phyloP scores from a whole-genome alignment of 2,329 filamentous ascomycete species.

The Fusarium protoensiforme region DNA sequence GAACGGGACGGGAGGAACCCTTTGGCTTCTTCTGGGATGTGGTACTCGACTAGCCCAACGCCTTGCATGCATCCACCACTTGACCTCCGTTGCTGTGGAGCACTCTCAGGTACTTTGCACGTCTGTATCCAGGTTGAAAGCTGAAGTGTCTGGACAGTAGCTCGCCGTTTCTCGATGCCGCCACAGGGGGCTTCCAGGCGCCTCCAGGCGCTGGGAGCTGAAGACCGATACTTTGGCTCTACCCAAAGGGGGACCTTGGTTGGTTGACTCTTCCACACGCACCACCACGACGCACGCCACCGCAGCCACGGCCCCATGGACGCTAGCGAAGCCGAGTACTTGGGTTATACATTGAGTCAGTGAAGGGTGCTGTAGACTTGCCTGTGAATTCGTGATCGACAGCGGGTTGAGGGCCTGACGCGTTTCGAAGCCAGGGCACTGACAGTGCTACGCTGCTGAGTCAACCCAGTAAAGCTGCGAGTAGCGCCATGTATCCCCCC shows the following conservation, averaged over 20 bases:
- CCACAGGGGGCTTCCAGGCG: constrained; percentile 4
- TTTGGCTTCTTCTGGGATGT: constrained; percentile 40
- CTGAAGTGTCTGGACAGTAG: constrained; percentile 26
- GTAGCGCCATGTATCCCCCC: constrained; percentile 31
- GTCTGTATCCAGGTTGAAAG: constrained; percentile 10
- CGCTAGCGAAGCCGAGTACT: constrained; percentile 37
- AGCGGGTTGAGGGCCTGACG: neutral
- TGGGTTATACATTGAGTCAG: constrained; percentile 4
- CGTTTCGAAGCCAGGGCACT: neutral
- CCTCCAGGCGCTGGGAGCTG: neutral
- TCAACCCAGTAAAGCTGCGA: neutral
- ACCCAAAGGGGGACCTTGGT: constrained; percentile 26
- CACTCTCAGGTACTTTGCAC: constrained; percentile 28
- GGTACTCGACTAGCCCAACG: constrained; percentile 42
- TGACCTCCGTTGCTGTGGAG: constrained; percentile 37
- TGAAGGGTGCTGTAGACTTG: neutral
- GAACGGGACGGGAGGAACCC: constrained; percentile 44
- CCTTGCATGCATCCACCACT: constrained; percentile 43
- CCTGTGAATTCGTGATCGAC: constrained; percentile 4
- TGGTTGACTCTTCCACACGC: constrained; percentile 28
- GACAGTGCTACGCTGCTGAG: neutral
- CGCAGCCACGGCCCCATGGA: constrained; percentile 41
- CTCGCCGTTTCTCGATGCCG: neutral
- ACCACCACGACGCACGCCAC: constrained; percentile 42
- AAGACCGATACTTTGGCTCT: constrained; percentile 12